phyloP scores from a whole-genome alignment of 129 eudicot species.

The Tanacetum coccineum region DNA sequence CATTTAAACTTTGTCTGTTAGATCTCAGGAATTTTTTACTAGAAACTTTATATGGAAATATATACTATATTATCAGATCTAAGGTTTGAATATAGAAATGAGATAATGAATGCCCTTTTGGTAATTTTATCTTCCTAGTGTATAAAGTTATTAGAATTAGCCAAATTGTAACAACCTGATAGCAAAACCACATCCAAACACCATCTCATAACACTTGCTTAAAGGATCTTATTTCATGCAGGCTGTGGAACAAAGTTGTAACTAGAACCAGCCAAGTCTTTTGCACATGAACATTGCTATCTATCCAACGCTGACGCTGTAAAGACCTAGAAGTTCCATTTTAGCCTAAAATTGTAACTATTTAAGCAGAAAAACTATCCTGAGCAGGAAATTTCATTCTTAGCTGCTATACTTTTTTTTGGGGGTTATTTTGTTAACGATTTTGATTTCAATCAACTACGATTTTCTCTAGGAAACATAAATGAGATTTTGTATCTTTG shows the following conservation, averaged over 20 bases:
- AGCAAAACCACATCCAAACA: neutral
- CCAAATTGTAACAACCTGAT: neutral
- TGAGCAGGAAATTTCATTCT: neutral
- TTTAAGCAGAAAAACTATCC: neutral
- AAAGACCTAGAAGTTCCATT: neutral
- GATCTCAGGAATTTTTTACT: too few species aligned
- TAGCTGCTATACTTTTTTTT: neutral
- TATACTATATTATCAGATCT: too few species aligned
- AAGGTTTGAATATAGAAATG: too few species aligned
- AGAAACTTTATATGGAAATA: too few species aligned
- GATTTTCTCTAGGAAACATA: neutral
- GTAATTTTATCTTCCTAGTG: too few species aligned
- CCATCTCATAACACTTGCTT: neutral
- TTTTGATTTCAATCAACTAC: neutral
- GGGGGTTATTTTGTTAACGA: neutral
- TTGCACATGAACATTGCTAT: conserved; percentile 13
- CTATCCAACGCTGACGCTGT: neutral
- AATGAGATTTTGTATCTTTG: neutral
- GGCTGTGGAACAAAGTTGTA: conserved; percentile 47
- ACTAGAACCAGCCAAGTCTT: conserved; percentile 20
- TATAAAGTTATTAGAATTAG: neutral
- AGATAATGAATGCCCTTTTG: too few species aligned
- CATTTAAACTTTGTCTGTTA: too few species aligned
- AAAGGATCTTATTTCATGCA: conserved; percentile 18
- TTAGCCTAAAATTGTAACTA: neutral